Base-by-base conservation (phyloP, 2,329 filamentous ascomycete genomes). In the Penicillium sp. region DNA sequence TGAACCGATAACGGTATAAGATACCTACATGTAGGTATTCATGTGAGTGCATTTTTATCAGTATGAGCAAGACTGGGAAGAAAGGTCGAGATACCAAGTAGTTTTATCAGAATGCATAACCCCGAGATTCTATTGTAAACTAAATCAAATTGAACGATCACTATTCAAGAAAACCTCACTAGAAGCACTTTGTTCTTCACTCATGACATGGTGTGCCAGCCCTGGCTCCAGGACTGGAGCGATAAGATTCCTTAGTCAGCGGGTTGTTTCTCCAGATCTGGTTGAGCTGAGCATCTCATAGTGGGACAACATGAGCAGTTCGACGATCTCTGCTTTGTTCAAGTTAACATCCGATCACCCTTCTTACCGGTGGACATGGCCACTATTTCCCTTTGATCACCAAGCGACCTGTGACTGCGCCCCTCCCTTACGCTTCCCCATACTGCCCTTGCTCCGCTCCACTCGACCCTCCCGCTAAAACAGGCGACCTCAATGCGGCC, bases 401-500 rank as follows among this genome's bases (percentile, higher is more conserved):
- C 56, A 57, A 48, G 45, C 51, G 39, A 64, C 58, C 50, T 59
- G 64, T 65, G 63, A 64, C 61, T 60, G 58, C 58, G 57, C 62
- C 61, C 62, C 62, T 61, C 61, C 50, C 46, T 56, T 59, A 61
- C 53, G 49, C 58, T 60, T 59, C 61, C 61, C 61, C 62, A 57
- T 60, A 65, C 35, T 59, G 53, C 62, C 59, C 62, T 66, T 65
- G 58, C 62, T 63, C 62, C 57, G 55, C 63, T 48, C 52, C 52
- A 55, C 51, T 57, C 59, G 48, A 62, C 62, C 56, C 44, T 54
- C 37, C 52, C 56, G 38, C 58, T 39, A 43, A 52, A 38, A 37
- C 44, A 55, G 42, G 40, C 58, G 45, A 59, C 57, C 46, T 66
- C 71, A 71, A 74, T 74, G 72, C 67, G 58, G 68, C 56, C 56